Conservation (phyloP, 768 basidiomycete genomes). For the Clitopilus passeckerianus region DNA sequence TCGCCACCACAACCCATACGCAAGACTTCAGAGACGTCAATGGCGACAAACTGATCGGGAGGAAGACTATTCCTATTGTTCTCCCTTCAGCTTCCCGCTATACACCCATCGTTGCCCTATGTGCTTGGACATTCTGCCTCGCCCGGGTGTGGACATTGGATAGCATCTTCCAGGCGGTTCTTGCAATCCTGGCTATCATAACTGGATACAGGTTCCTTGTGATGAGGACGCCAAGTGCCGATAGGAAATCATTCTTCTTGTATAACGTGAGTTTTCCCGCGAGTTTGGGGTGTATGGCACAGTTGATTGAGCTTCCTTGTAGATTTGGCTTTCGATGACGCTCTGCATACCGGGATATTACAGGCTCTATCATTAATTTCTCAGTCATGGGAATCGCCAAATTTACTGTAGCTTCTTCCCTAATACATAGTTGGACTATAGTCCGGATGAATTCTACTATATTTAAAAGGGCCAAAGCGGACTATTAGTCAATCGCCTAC, state of each 20-base stretch:
- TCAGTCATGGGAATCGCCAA: too few species aligned
- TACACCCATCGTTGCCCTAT: not conserved
- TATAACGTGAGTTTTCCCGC: not conserved
- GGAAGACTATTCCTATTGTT: not conserved
- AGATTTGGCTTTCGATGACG: not conserved
- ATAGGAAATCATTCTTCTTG: not conserved
- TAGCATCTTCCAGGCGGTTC: not conserved
- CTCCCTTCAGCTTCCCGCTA: not conserved
- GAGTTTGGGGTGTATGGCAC: not conserved
- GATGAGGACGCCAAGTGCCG: not conserved
- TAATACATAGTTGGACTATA: too few species aligned
- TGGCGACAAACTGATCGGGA: slow-evolving; percentile 22
- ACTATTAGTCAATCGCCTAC: too few species aligned
- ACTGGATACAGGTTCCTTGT: not conserved
- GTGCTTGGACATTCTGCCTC: not conserved
- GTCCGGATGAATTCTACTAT: too few species aligned
- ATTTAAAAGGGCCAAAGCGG: too few species aligned
- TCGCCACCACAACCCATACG: slow-evolving; percentile 35
- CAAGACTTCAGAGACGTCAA: slow-evolving; percentile 37
- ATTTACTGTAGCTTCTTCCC: too few species aligned
- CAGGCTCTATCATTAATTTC: not conserved
- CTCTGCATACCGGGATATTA: not conserved
- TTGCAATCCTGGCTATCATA: not conserved
- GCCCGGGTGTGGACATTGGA: not conserved
- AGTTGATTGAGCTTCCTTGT: not conserved